Percentiles rank a stretch among this genome's conserved stretches.
These are phyloP conservation scores for Stromatinia cepivora DNA, from an alignment of 2,329 filamentous ascomycete species.

Conservation along the genomic window DNA sequence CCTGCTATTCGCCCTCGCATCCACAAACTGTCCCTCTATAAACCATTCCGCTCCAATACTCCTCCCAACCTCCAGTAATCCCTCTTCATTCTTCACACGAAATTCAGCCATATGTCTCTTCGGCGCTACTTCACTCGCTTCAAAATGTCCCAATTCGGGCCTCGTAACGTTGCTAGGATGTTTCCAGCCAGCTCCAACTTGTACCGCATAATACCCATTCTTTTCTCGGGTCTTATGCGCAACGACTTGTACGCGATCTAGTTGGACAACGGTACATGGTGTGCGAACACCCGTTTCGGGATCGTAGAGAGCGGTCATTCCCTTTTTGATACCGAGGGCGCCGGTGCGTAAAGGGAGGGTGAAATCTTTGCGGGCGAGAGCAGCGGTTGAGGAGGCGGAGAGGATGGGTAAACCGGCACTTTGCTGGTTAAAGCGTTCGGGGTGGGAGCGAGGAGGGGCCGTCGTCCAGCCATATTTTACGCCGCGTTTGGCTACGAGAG, in stretches of 20 bases:
- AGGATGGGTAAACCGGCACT: conserved; percentile 56
- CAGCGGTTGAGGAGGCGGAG: conserved; percentile 60
- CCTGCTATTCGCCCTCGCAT: conserved; percentile 74
- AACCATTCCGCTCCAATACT: conserved; percentile 88
- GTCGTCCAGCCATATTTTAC: conserved; percentile 58
- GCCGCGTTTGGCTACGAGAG: conserved; percentile 40
- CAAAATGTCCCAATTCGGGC: conserved; percentile 85
- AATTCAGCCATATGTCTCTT: conserved; percentile 88
- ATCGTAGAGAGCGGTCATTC: conserved; percentile 91
- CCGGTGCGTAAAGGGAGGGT: conserved; percentile 72
- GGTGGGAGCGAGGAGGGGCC: conserved; percentile 52
- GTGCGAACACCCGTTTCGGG: conserved; percentile 71
- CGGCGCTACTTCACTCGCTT: conserved; percentile 75
- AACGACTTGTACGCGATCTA: conserved; percentile 89
- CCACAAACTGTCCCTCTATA: conserved; percentile 83
- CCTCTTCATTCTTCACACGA: conserved; percentile 70
- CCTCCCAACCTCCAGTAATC: conserved; percentile 74
- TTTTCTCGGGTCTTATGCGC: conserved; percentile 76
- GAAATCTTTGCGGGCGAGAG: conserved; percentile 57
- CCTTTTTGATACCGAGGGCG: conserved; percentile 84
- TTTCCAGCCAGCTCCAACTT: conserved; percentile 78
- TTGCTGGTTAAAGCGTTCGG: conserved; percentile 57
- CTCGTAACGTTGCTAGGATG: conserved; percentile 75
- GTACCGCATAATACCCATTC: conserved; percentile 93
- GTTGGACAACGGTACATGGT: conserved; percentile 87